A percentile compares a stretch with the other conserved stretches of the same genome.
These are phyloP conservation scores for Fusarium albosuccineum DNA, from an alignment of 2,329 filamentous ascomycete genomes.

Conservation along the genomic window DNA sequence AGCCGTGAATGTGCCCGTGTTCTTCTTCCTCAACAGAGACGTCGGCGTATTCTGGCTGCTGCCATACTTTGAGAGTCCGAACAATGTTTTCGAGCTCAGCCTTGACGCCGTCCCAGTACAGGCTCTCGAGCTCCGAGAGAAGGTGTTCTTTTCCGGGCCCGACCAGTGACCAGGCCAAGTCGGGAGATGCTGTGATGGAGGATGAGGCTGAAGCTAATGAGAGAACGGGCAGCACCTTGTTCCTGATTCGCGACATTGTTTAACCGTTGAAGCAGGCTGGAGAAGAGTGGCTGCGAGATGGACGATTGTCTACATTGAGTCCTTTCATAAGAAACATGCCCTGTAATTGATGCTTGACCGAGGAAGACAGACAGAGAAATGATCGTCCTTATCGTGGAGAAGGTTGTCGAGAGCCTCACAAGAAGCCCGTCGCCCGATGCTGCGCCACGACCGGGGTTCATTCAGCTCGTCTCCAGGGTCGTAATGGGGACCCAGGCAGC, in stretches of 20 bases:
- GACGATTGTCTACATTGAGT: no score
- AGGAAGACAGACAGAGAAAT: background rate
- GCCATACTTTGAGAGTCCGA: slow-evolving; percentile 39
- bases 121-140: slow-evolving; percentile 28
- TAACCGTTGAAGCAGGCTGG: background rate
- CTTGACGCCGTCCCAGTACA: slow-evolving; percentile 42
- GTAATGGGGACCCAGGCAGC: slow-evolving; percentile 21
- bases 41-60: slow-evolving; percentile 28
- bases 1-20: slow-evolving; percentile 34
- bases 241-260: slow-evolving; percentile 33
- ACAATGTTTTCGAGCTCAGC: slow-evolving; percentile 42
- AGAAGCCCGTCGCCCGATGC: slow-evolving; percentile 24
- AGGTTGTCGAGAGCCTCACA: slow-evolving; percentile 16
- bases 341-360: background rate
- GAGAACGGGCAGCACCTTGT: slow-evolving; percentile 31
- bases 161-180: slow-evolving; percentile 29
- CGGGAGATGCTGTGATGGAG: slow-evolving; percentile 32
- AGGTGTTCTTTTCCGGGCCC: slow-evolving; percentile 32
- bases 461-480: slow-evolving; percentile 27
- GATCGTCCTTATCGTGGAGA: slow-evolving; percentile 1
- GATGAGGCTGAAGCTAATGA: slow-evolving; percentile 14
- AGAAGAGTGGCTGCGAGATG: no score
- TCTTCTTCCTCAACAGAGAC: slow-evolving; percentile 33
- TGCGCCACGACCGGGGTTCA: slow-evolving; percentile 27
- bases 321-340: background rate